Base-by-base conservation (phyloP, 2,329 filamentous ascomycete species). In the Cladosporium sp. region DNA sequence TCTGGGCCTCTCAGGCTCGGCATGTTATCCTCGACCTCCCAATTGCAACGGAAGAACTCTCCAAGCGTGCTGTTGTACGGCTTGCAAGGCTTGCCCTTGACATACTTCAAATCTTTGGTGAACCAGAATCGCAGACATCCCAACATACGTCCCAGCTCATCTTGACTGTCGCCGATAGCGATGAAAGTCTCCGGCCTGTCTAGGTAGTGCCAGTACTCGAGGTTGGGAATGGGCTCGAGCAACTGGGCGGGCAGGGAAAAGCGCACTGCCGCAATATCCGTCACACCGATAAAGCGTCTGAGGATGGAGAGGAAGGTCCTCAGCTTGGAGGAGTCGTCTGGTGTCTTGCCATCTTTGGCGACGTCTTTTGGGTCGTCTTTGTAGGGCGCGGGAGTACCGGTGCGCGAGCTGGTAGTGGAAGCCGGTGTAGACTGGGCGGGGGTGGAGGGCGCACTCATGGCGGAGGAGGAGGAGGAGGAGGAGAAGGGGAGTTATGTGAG, bases 201-300 rank as follows among this genome's bases (percentile, higher is more conserved):
- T 76, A 99, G 85, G 76, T 99, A 99, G 75, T 96, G 96, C 95
- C 95, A 99, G 81, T 98, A 99, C 82, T 99, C 95, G 76, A 99
- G 84, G 78, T 99, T 99, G 61, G 95, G 95, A 4, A 92, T 96
- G 39, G 95, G 95, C 79, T 99, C 95, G 74, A 99, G 86, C 51
- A 99, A 88, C 79, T 98, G 94, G 59, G 95, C 93, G 25, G 95
- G 95, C 59, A 99, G 86, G 18, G 94, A 98, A 82, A 99, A 99
- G 71, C 95, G 91, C 68, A 98, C 94, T 65, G 93, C 88, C 65
- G 95, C 95, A 74, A 99, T 95, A 80, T 99, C 95, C 71, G 93
- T 85, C 65, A 99, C 95, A 71, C 95, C 95, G 74, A 98, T 93
- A 79, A 98, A 98, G 78, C 94, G 96, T 80, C 90, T 89, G 75